phyloP scores from a whole-genome alignment of 495 filamentous ascomycete genomes.

The Darksidea phi region DNA sequence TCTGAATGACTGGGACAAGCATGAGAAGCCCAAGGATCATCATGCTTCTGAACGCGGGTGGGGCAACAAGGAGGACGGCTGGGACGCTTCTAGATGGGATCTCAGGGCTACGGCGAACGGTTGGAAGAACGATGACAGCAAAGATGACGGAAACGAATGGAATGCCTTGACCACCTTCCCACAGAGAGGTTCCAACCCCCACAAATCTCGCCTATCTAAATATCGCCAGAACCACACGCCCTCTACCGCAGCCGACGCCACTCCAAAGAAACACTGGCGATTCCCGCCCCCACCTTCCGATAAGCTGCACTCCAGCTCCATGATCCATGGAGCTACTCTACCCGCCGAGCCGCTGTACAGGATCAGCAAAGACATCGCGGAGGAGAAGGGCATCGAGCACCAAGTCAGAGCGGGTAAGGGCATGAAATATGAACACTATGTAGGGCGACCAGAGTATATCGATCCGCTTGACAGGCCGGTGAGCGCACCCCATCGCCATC shows the following conservation, averaged over 20 bases:
- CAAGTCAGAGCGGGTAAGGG: slow-evolving; percentile 44
- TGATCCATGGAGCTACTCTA: background rate
- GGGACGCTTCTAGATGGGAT: background rate
- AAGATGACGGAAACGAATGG: background rate
- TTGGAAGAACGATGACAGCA: background rate
- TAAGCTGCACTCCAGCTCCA: background rate
- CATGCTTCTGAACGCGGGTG: background rate
- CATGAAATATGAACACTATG: slow-evolving; percentile 42
- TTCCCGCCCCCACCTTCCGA: background rate
- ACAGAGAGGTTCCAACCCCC: background rate
- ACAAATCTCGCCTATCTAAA: background rate
- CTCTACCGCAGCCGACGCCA: background rate
- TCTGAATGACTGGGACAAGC: background rate
- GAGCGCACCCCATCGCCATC: background rate
- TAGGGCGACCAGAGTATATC: slow-evolving; percentile 44
- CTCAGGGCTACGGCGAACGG: too few relatives aligned
- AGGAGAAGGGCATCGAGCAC: slow-evolving; percentile 32
- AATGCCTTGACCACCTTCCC: background rate
- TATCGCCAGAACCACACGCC: background rate
- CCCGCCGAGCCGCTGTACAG: slow-evolving; percentile 15
- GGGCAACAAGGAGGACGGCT: background rate
- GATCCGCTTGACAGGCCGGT: slow-evolving; percentile 45
- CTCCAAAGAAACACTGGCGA: background rate
- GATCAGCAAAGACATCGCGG: slow-evolving; percentile 6
- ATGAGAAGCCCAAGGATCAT: background rate